Percentiles rank a stretch among this genome's conserved stretches.
Conservation (phyloP, 2,329 filamentous ascomycete species). For the Paracoccidioides lutzii region DNA sequence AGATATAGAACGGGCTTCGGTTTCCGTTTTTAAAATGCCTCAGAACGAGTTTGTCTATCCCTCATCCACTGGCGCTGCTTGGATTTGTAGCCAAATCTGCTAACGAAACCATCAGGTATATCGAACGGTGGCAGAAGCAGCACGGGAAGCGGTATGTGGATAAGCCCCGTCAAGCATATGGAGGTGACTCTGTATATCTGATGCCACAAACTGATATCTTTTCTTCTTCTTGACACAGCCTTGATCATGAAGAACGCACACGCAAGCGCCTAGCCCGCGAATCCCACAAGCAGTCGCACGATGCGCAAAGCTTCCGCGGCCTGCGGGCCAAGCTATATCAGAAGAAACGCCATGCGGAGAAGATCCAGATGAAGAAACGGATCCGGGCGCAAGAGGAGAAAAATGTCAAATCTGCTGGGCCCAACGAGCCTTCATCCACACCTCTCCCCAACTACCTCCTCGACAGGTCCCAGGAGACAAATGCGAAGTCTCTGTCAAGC, state of each 20-base stretch:
- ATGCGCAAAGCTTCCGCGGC: constrained; percentile 86
- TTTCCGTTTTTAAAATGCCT: constrained; percentile 16
- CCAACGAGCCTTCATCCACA: constrained; percentile 64
- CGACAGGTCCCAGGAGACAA: constrained; percentile 59
- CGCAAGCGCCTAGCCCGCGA: constrained; percentile 83
- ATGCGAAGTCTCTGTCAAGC: constrained; percentile 61
- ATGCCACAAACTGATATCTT: constrained; percentile 10
- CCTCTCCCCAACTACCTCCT: constrained; percentile 88
- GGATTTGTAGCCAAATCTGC: constrained; percentile 3
- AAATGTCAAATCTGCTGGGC: constrained; percentile 75
- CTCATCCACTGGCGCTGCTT: constrained; percentile 9
- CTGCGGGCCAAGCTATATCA: constrained; percentile 86
- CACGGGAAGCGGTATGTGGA: constrained; percentile 37
- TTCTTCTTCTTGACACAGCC: constrained; percentile 32
- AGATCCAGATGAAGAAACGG: constrained; percentile 93
- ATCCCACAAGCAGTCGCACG: constrained; percentile 72
- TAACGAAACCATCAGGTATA: constrained; percentile 35
- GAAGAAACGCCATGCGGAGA: constrained; percentile 89
- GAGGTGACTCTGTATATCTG: not conserved
- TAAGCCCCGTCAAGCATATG: not conserved
- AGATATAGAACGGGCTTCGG: not conserved
- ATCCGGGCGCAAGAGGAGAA: constrained; percentile 93
- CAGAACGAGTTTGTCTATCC: constrained; percentile 32
- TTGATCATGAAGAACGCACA: constrained; percentile 76
- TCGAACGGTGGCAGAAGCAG: constrained; percentile 64